Evolutionary conservation across 768 basidiomycete species (phyloP).

Genomic region (Hericium coralloides): DNA sequence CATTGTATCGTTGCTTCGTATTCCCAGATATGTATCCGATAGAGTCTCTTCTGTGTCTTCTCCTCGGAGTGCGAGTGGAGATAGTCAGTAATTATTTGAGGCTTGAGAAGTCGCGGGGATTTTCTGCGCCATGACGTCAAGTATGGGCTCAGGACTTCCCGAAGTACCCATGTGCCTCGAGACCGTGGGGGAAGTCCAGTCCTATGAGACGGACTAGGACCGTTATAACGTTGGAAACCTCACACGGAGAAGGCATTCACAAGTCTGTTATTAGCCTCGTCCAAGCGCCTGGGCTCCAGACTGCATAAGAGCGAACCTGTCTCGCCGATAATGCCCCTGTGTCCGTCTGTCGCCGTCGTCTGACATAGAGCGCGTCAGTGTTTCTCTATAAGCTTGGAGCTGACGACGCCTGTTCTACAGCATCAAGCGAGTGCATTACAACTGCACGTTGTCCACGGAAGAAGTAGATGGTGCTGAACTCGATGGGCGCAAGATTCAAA

Average conservation of each 20-base stretch:
- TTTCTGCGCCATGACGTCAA: background rate
- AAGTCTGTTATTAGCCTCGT: background rate
- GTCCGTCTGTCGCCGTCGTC: background rate
- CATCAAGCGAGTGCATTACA: background rate
- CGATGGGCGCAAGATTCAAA: too few relatives aligned
- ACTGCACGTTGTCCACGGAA: background rate
- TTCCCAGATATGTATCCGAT: background rate
- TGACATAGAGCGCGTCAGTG: background rate
- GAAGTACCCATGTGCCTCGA: background rate
- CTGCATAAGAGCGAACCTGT: background rate
- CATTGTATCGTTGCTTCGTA: background rate
- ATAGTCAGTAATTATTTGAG: background rate
- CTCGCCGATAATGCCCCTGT: background rate
- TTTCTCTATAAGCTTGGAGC: background rate
- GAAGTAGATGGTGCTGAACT: background rate
- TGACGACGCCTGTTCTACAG: background rate
- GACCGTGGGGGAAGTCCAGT: background rate
- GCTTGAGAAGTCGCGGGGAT: background rate
- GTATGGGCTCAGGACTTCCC: background rate
- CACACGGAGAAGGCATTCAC: background rate
- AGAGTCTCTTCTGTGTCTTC: background rate
- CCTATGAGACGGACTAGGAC: background rate
- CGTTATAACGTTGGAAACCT: background rate
- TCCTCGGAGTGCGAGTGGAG: background rate
- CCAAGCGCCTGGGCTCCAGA: background rate